Evolutionary conservation across 441 rosid species (phyloP), one percentile per base, ranked within the genome.

Genomic region (Jatropha multifida): DNA sequence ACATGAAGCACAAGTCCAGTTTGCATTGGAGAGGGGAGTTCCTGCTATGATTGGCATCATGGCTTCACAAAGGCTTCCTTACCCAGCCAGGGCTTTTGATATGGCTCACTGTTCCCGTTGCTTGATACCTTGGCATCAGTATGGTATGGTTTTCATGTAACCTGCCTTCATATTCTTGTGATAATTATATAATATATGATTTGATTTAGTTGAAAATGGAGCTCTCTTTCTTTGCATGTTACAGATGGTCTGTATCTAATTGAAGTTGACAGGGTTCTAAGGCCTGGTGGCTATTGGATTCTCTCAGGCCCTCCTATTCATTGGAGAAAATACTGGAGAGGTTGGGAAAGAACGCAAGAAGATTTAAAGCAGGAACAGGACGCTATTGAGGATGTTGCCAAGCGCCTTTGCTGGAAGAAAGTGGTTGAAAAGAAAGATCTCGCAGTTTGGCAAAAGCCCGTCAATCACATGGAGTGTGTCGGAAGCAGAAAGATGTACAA

Each of bases 31-130:
- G 85, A 88, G 99, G 17, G 99, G 99, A 83, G 96, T 95, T 81
- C 99, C 99, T 65, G 96, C 97, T 10, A 89, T 95, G 84, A 90
- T 95, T 60, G 96, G 96, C 59, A 78, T 95, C 67, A 86, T 95
- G 96, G 92, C 85, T 76, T 88, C 99, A 7, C 83, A 85, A 80
- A 87, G 98, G 76, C 94, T 90, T 85, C 96, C 98, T 65, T 95
- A 90, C 79, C 97, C 99, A 5, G 89, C 99, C 52, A 87, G 97
- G 85, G 90, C 98, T 80, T 94, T 94, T 58, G 98, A 94, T 78
- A 85, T 94, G 87, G 99, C 99, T 69, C 98, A 94, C 59, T 95
- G 98, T 70, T 95, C 98, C 75, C 98, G 99, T 68, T 95, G 98
- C 85, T 85, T 91, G 83, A 93, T 95, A 77, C 97, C 97, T 69